These are phyloP conservation scores for Cymodocea nodosa DNA, from an alignment of 116 monocot species.

Conservation along the genomic window DNA sequence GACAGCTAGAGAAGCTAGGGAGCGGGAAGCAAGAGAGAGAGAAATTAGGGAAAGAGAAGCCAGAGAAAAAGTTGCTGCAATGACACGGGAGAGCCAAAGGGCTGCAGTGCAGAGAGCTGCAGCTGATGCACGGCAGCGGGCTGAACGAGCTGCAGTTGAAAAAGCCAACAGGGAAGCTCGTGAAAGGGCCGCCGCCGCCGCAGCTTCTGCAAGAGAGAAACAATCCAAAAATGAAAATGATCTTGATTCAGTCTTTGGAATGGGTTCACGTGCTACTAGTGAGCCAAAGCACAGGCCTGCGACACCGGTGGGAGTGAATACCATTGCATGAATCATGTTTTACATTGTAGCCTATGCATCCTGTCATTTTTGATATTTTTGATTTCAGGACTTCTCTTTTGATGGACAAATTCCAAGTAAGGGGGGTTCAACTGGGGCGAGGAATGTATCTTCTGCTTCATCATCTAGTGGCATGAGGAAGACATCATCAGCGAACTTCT, in stretches of 20 bases:
- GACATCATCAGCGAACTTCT: constrained; percentile 44
- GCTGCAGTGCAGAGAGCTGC: constrained; percentile 69
- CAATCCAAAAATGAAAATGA: constrained; percentile 62
- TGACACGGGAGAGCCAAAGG: constrained; percentile 10
- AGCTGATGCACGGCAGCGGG: constrained; percentile 21
- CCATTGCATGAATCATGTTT: background rate
- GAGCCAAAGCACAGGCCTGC: constrained; percentile 63
- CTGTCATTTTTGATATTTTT: background rate
- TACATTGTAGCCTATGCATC: background rate
- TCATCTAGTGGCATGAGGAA: constrained; percentile 40
- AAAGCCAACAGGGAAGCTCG: constrained; percentile 57
- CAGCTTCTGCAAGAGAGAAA: constrained; percentile 56
- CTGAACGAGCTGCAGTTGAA: constrained; percentile 18
- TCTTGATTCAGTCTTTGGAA: constrained; percentile 74
- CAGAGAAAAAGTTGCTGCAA: constrained; percentile 25
- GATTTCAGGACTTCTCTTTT: constrained; percentile 19
- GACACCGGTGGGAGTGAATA: constrained; percentile 23
- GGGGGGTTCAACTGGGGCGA: constrained; percentile 5
- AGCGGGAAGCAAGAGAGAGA: constrained; percentile 50
- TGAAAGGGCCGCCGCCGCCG: constrained; percentile 47
- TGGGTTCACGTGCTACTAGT: constrained; percentile 65
- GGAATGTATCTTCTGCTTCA: constrained; percentile 25
- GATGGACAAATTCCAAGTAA: constrained; percentile 32
- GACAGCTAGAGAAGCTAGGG: constrained; percentile 45
- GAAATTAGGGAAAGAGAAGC: constrained; percentile 41